A percentile compares a stretch with the other conserved stretches of the same genome.
Evolutionary conservation across 2,329 filamentous ascomycete species (phyloP).

Genomic region (Xylaria sp.): DNA sequence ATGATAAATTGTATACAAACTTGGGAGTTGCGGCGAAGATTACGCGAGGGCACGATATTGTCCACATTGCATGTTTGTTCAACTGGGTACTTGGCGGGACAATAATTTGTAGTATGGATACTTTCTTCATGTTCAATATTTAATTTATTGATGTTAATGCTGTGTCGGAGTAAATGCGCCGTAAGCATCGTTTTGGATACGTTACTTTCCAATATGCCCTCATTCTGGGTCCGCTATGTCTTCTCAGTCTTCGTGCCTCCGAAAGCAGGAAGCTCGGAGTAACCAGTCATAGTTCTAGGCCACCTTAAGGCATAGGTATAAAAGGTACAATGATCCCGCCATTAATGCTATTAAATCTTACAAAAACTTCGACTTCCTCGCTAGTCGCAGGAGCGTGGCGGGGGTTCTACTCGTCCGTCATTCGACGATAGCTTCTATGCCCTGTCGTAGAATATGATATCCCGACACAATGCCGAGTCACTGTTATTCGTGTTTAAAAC

Average conservation of each 20-base stretch:
- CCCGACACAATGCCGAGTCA: conserved; percentile 40
- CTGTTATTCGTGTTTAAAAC: conserved; percentile 31
- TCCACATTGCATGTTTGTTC: conserved; percentile 11
- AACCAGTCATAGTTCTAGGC: not conserved
- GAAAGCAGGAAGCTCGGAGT: conserved; percentile 14
- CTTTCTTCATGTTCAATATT: conserved; percentile 21
- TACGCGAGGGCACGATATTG: conserved; percentile 27
- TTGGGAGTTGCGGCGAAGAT: conserved; percentile 21
- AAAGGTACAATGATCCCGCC: conserved; percentile 20
- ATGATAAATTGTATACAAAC: conserved; percentile 34
- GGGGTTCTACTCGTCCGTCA: not conserved
- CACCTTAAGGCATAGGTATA: not conserved
- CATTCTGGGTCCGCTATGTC: not conserved
- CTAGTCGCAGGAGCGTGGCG: conserved; percentile 6
- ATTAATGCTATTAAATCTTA: conserved; percentile 37
- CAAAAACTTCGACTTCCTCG: conserved; percentile 23
- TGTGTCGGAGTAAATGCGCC: conserved; percentile 17
- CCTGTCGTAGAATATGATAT: conserved; percentile 31
- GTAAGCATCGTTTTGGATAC: conserved; percentile 16
- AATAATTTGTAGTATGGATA: conserved; percentile 9
- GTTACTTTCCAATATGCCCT: conserved; percentile 36
- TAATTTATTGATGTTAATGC: conserved; percentile 26
- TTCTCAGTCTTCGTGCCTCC: not conserved
- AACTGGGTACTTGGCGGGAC: not conserved
- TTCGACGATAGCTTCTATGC: conserved; percentile 12